A percentile compares a stretch with the other conserved stretches of the same genome.
phyloP scores from a whole-genome alignment of 2,329 filamentous ascomycete species.

The Dactylellina leptospora region DNA sequence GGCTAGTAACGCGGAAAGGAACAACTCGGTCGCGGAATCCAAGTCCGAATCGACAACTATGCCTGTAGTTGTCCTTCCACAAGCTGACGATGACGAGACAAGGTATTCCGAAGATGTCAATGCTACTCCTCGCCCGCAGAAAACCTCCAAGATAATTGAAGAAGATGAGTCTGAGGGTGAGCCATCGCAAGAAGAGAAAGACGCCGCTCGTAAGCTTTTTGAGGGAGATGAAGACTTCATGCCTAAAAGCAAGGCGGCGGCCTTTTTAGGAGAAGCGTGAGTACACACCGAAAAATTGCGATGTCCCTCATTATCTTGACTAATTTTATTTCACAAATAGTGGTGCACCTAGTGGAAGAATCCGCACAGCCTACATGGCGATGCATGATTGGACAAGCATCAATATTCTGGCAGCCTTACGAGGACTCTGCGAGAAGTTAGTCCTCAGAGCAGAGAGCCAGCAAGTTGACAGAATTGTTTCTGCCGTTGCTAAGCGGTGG shows the following conservation, averaged over 20 bases:
- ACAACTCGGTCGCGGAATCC: conserved; percentile 29
- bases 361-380: conserved; percentile 85
- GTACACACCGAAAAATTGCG: conserved; percentile 27
- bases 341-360: conserved; percentile 65
- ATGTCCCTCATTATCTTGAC: conserved; percentile 59
- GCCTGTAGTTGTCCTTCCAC: conserved; percentile 40
- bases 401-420: conserved; percentile 80
- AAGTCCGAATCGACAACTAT: conserved; percentile 19
- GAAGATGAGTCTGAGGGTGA: conserved; percentile 50
- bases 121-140: conserved; percentile 23
- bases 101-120: conserved; percentile 17
- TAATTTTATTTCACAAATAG: conserved; percentile 36
- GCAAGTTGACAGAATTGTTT: conserved; percentile 92
- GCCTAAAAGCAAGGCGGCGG: conserved; percentile 78
- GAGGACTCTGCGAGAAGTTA: conserved; percentile 81
- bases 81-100: conserved; percentile 53
- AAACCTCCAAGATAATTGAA: conserved; percentile 14
- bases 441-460: conserved; percentile 91
- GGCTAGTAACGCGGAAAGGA: conserved; percentile 30
- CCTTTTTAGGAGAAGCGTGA: conserved; percentile 80
- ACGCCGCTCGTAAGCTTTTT: conserved; percentile 82
- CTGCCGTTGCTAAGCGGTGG: conserved; percentile 89
- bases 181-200: conserved; percentile 73
- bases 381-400: conserved; percentile 85
- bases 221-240: conserved; percentile 85